A percentile compares a stretch with the other conserved stretches of the same genome.
These are phyloP conservation scores for Oxytropis ochrocephala DNA, from an alignment of 306 rosid species.

Conservation along the genomic window DNA sequence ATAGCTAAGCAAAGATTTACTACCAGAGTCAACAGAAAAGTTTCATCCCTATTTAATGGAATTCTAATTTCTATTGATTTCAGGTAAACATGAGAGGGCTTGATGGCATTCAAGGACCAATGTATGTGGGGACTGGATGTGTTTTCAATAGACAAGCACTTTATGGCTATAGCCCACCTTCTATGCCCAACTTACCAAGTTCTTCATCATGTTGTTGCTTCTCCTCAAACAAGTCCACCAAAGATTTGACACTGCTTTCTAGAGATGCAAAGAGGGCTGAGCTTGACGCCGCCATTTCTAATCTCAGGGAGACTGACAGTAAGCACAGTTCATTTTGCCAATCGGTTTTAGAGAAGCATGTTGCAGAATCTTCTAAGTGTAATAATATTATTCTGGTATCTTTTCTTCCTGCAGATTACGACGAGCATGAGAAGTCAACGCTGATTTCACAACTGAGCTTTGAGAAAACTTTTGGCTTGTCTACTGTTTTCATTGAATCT, in stretches of 20 bases:
- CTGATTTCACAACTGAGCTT: conserved; percentile 82
- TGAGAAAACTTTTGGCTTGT: conserved; percentile 92
- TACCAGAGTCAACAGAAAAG: background rate
- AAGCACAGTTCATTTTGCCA: conserved; percentile 22
- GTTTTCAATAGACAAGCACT: conserved; percentile 96
- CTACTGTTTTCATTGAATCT: conserved; percentile 87
- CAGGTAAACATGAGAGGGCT: conserved; percentile 99
- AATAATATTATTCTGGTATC: conserved; percentile 11
- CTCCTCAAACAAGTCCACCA: conserved; percentile 58
- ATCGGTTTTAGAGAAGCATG: conserved; percentile 7
- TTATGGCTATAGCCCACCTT: conserved; percentile 87
- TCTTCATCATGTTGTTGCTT: conserved; percentile 78
- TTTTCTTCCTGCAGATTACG: conserved; percentile 57
- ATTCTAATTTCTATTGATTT: conserved; percentile 25
- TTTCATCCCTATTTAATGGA: background rate
- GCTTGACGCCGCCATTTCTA: conserved; percentile 75
- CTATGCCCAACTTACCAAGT: conserved; percentile 55
- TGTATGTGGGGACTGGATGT: conserved; percentile 94
- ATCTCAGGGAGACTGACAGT: conserved; percentile 85
- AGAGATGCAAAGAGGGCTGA: conserved; percentile 77
- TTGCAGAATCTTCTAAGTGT: conserved; percentile 3
- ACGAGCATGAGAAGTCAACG: conserved; percentile 88
- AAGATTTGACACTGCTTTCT: conserved; percentile 42
- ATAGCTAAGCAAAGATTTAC: background rate
- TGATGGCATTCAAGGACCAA: conserved; percentile 97